Conservation (phyloP, 495 filamentous ascomycete genomes). For the Bathelium albidoporum region DNA sequence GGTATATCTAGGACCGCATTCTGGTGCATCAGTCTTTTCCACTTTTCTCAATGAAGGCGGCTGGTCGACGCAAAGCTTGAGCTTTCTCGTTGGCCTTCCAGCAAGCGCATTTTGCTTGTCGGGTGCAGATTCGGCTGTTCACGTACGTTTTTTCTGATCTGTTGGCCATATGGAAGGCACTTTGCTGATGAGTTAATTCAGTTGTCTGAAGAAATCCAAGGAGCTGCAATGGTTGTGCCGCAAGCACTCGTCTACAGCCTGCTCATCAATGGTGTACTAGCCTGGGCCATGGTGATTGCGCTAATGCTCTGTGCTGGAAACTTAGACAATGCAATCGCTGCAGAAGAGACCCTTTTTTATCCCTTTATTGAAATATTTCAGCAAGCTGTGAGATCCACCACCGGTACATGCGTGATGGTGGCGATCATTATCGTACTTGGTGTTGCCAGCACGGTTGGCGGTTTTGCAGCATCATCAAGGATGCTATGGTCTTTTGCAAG, state of each 20-base stretch:
- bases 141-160: slow-evolving; percentile 4
- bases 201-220: slow-evolving; percentile 18
- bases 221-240: slow-evolving; percentile 15
- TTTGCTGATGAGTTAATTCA: background rate
- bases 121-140: slow-evolving; percentile 18
- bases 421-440: slow-evolving; percentile 20
- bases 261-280: slow-evolving; percentile 14
- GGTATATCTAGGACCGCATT: background rate
- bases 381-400: slow-evolving; percentile 38
- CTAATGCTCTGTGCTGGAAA: slow-evolving; percentile 37
- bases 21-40: slow-evolving; percentile 9
- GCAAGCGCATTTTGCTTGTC: slow-evolving; percentile 14
- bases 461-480: slow-evolving; percentile 30
- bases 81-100: slow-evolving; percentile 18
- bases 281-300: slow-evolving; percentile 16
- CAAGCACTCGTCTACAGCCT: slow-evolving; percentile 15
- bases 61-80: slow-evolving; percentile 16
- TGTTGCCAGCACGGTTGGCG: slow-evolving; percentile 25
- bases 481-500: slow-evolving; percentile 36
- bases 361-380: slow-evolving; percentile 46
- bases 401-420: slow-evolving; percentile 41
- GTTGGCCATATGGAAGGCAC: background rate
- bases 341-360: slow-evolving; percentile 14
- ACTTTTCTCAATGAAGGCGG: slow-evolving; percentile 14
- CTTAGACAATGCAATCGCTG: background rate